Percentiles rank a stretch among this genome's conserved stretches.
Evolutionary conservation across 208 protist species (phyloP).

Genomic region (Eutreptiella sp.): DNA sequence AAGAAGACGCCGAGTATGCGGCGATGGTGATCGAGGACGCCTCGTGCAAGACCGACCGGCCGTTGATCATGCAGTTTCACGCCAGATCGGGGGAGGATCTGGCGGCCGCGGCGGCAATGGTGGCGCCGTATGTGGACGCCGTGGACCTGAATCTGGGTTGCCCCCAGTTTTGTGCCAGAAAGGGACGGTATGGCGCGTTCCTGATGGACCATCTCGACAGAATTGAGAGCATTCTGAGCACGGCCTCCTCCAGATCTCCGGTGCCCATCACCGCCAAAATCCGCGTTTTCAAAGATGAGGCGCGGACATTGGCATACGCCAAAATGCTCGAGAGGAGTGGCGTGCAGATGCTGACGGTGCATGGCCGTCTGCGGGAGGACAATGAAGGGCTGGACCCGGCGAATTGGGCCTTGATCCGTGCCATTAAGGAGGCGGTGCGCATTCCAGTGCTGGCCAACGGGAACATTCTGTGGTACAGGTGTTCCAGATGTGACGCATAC

Average conservation of each 20-base stretch:
- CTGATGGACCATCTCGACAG: constrained; percentile 14
- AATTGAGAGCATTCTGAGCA: not conserved
- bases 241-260: not conserved
- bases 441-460: constrained; percentile 35
- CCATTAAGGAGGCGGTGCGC: not conserved
- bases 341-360: constrained; percentile 30
- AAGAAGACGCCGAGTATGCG: too few species aligned
- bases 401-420: constrained; percentile 22
- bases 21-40: too few species aligned
- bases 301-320: constrained; percentile 33
- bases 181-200: constrained; percentile 34
- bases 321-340: constrained; percentile 27
- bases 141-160: constrained; percentile 37
- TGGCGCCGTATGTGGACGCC: constrained; percentile 25
- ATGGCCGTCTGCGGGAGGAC: constrained; percentile 33
- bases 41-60: constrained; percentile 64
- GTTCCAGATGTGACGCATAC: too few species aligned
- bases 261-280: constrained; percentile 39
- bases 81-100: constrained; percentile 55
- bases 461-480: constrained; percentile 5
- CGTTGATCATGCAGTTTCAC: constrained; percentile 79
- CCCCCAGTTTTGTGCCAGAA: constrained; percentile 37
- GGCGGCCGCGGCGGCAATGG: constrained; percentile 48
- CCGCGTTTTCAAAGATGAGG: constrained; percentile 23
- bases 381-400: constrained; percentile 18